Evolutionary conservation across 306 rosid species (phyloP), one percentile per base, ranked within the genome.

Genomic region (Cyclanthera cordifolia): DNA sequence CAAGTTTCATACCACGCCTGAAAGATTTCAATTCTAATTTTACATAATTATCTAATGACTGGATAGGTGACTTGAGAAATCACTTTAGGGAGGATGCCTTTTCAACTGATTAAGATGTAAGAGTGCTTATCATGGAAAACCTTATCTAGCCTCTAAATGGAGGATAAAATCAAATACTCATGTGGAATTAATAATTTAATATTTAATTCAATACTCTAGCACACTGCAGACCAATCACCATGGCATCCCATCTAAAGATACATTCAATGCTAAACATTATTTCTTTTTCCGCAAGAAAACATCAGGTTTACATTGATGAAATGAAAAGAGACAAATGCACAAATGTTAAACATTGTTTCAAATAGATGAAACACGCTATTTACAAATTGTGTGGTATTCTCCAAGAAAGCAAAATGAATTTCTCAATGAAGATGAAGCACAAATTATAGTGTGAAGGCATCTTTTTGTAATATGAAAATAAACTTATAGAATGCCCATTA

Each of bases 1-100:
- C 95, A 95, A 60, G 91, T 86, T 83, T 92, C 98, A 87, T 85
- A 87, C 98, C 98, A 92, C 46, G 98, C 96, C 98, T 92, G 86
- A 60, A 79, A 83, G 49, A 68, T 84, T 79, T 70, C 73, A 46
- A 64, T 61, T 13, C 16, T 21, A 64, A 43, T 64, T 64, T 23
- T 20, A 64, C 14, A 41, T 13, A 11, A 20, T 10, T 13, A 64
- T 64, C 53, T 41, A 43, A 58, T 58, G 37, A 7, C 66, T 30
- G 24, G 45, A 58, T 27, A 17, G 39, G 16, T 28, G 13, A 43
- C 28, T 41, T 12, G 21, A 43, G 37, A 64, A 64, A 13, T 24
- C 17, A 64, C 53, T 19, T 23, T 13, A 64, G 13, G 34, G 20
- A 43, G 49, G 48, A 41, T 13, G 6, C 53, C 52, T 45, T 41